Base-by-base conservation (phyloP, 192 early-diverging fungal species). In the Pecoramyces ruminantium region DNA sequence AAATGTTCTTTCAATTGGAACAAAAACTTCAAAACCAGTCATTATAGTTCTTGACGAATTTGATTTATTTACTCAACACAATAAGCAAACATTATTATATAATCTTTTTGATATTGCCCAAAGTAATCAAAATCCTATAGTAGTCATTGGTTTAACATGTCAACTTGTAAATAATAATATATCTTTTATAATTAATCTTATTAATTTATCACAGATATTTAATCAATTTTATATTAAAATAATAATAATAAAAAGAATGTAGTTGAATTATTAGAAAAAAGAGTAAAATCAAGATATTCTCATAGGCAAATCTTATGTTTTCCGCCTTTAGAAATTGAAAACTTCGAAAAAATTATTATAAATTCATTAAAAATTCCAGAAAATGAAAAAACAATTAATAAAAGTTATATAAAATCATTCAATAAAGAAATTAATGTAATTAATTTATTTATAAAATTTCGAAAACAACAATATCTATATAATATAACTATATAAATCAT, bases 31-130 rank as follows among this genome's bases (percentile, higher is more conserved):
- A 30, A 83, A 88, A 29, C 95, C 94, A 1, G 86, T 98, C 8
- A 83, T 99, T 27, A 93, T 99, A 86, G 86, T 97, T 21, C 84
- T 99, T 58, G 97, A 99, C 77, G 95, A 97, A 82, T 94, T 99
- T 84, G 96, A 98, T 85, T 83, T 94, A 38, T 95, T 99, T 86
- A 93, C 95, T 0, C 88, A 93, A 79, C 95, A 97, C 80, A 90
- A 93, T n/a, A 96, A 95, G 79, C 96, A 99, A 82, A 89, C 92
- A 4, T 87, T 98, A 29, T 85, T 99, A 12, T 98, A 98, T 82
- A 97, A 96, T 80, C 85, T 98, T 28, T 95, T 99, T 86, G 97
- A 98, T 83, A 88, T 94, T 42, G 91, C 92, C 18, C 95, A 96
- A 85, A 94, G 89, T 82, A 89, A 92, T 80, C 90, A 93, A 80